These are phyloP conservation scores for Arthroderma sp. DNA, from an alignment of 2,329 filamentous ascomycete species.

Conservation along the genomic window DNA sequence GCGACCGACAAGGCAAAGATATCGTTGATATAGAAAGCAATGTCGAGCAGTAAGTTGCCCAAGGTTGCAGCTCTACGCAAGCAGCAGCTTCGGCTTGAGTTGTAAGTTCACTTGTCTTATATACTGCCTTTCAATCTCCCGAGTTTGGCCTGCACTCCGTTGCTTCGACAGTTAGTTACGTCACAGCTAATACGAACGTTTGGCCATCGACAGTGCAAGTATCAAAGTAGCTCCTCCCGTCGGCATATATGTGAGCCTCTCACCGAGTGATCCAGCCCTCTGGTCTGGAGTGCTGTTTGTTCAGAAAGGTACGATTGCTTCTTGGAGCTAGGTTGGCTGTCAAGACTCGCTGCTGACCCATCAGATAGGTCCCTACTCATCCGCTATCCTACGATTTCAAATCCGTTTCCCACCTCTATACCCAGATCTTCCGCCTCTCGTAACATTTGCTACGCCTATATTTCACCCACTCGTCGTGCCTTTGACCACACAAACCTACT, in stretches of 20 bases:
- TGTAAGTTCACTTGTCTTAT: conserved; percentile 44
- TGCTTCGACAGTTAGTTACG: not conserved
- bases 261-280: conserved; percentile 63
- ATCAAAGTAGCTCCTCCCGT: conserved; percentile 72
- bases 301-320: conserved; percentile 54
- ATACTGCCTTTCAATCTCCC: not conserved
- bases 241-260: conserved; percentile 75
- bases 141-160: not conserved
- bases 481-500: conserved; percentile 87
- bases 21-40: conserved; percentile 9
- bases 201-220: conserved; percentile 48
- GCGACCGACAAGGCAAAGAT: not conserved
- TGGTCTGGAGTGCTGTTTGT: conserved; percentile 93
- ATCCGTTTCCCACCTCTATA: conserved; percentile 76
- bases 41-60: conserved; percentile 29
- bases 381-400: conserved; percentile 77
- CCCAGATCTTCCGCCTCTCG: conserved; percentile 64
- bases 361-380: conserved; percentile 69
- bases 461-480: conserved; percentile 92
- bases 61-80: conserved; percentile 47
- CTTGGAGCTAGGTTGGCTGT: conserved; percentile 10
- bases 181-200: not conserved
- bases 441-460: conserved; percentile 83
- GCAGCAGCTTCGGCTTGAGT: conserved; percentile 70
- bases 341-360: not conserved